These are phyloP conservation scores for Solanum virginianum DNA, from an alignment of 257 asterid genomes.

Conservation along the genomic window DNA sequence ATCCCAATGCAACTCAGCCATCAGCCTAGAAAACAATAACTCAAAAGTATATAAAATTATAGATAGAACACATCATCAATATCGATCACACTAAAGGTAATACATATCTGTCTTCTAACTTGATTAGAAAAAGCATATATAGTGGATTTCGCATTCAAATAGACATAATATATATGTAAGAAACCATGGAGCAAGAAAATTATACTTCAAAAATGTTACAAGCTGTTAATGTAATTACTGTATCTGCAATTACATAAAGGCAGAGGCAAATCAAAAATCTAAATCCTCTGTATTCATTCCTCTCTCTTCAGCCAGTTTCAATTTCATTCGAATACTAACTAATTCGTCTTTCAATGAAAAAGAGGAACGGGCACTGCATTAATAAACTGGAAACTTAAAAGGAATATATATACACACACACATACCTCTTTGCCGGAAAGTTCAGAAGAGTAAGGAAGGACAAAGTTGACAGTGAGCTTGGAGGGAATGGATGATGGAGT, in stretches of 20 bases:
- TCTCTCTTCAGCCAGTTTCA: not conserved
- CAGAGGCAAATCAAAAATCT: not conserved
- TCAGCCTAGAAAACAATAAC: not conserved
- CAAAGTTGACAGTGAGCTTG: conserved; percentile 72
- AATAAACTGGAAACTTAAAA: not conserved
- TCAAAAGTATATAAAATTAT: not conserved
- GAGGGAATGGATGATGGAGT: conserved; percentile 62
- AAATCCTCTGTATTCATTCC: not conserved
- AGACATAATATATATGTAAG: not conserved
- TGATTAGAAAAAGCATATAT: not conserved
- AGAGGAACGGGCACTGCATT: not conserved
- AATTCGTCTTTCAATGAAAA: not conserved
- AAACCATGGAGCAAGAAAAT: not conserved
- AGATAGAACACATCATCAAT: not conserved
- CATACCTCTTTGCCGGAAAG: conserved; percentile 53
- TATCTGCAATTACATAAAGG: not conserved
- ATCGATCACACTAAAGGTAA: not conserved
- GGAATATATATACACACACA: not conserved
- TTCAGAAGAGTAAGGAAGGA: conserved; percentile 58
- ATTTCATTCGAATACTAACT: not conserved
- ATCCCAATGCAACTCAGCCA: not conserved
- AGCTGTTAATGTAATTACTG: not conserved
- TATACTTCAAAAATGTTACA: not conserved
- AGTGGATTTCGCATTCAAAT: not conserved
- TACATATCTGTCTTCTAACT: not conserved